Evolutionary conservation across 495 filamentous ascomycete genomes (phyloP).

Genomic region (Neurospora sp.): DNA sequence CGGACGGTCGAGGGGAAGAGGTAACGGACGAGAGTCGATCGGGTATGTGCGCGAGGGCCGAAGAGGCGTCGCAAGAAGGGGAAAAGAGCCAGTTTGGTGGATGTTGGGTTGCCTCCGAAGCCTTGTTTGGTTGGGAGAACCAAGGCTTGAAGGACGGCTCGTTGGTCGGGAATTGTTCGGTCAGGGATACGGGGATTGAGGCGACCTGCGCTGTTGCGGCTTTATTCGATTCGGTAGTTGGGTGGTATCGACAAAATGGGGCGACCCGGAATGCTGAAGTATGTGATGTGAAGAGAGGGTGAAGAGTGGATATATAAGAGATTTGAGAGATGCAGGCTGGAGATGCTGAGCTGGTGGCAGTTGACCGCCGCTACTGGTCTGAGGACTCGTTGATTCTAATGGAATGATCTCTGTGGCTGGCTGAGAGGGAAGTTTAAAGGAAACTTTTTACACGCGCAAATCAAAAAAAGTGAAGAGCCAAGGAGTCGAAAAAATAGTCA

Average conservation of each 20-base stretch:
- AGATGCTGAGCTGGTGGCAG: not conserved
- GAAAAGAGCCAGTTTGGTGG: constrained; percentile 16
- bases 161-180: not conserved
- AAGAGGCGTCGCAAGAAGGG: constrained; percentile 11
- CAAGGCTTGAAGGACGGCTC: not conserved
- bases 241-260: not conserved
- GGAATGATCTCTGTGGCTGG: not conserved
- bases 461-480: not conserved
- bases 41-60: not conserved
- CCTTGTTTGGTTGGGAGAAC: not conserved
- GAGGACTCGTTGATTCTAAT: not conserved
- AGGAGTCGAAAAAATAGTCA: not conserved
- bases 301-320: not conserved
- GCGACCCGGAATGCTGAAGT: not conserved
- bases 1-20: constrained; percentile 38
- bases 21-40: constrained; percentile 42
- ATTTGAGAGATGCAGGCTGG: not conserved
- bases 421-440: not conserved
- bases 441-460: not conserved
- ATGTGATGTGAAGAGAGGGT: not conserved
- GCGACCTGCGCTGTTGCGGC: not conserved
- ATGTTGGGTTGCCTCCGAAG: not conserved
- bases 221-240: not conserved
- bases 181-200: not conserved
- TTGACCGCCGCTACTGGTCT: not conserved